These are phyloP conservation scores for Phaffia rhodozyma DNA, from an alignment of 1,284 basidiomycete genomes.

Conservation along the genomic window DNA sequence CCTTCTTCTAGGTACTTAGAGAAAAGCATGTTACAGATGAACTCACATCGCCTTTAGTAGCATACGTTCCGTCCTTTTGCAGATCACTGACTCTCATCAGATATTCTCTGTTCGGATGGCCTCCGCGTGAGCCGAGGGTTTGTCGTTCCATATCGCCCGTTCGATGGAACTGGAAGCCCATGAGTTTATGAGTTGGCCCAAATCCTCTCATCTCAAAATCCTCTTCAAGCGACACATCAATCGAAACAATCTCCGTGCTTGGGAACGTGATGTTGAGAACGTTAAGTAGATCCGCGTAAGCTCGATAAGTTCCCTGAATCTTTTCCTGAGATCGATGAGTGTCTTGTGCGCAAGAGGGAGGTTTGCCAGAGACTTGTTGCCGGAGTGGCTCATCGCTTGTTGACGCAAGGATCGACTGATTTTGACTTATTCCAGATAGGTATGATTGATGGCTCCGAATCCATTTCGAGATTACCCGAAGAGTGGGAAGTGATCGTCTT, in stretches of 20 bases:
- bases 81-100: constrained; percentile 85
- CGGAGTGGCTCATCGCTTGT: not conserved
- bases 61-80: constrained; percentile 52
- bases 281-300: constrained; percentile 57
- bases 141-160: constrained; percentile 4
- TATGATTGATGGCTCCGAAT: constrained; percentile 65
- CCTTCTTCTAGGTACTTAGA: too few species aligned
- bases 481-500: constrained; percentile 68
- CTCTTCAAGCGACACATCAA: constrained; percentile 67
- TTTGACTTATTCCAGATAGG: constrained; percentile 33
- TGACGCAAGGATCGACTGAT: constrained; percentile 10
- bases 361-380: too few species aligned
- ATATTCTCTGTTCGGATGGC: constrained; percentile 90
- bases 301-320: constrained; percentile 52
- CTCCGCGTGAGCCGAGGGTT: constrained; percentile 34
- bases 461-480: constrained; percentile 86
- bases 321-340: constrained; percentile 23
- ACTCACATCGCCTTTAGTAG: too few species aligned
- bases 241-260: constrained; percentile 47
- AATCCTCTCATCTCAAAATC: constrained; percentile 85
- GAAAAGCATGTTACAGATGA: too few species aligned
- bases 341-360: too few species aligned
- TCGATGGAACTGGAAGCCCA: constrained; percentile 32
- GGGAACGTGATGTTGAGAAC: constrained; percentile 60
- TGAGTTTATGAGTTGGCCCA: constrained; percentile 55